Evolutionary conservation across 208 protist species (phyloP).

Genomic region (Trypanosoma lewisi): DNA sequence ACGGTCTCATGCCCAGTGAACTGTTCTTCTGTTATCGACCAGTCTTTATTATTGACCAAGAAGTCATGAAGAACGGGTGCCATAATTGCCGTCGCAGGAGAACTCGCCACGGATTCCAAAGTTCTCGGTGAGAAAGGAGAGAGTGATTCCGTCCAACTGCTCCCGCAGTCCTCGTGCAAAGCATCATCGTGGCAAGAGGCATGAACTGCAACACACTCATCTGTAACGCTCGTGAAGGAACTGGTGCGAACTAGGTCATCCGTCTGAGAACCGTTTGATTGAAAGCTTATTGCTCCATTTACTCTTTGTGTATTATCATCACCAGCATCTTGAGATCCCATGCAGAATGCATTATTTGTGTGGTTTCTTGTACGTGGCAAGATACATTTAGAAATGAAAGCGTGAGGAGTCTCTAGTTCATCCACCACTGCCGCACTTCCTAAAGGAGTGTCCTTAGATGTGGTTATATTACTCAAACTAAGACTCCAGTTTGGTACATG

Average conservation of each 20-base stretch:
- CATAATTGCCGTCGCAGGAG: not conserved
- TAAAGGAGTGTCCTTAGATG: not conserved
- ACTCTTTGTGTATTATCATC: not conserved
- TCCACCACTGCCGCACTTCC: not conserved
- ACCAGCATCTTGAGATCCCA: too few species aligned
- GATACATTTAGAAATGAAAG: constrained; percentile 12
- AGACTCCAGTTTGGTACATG: not conserved
- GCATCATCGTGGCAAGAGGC: not conserved
- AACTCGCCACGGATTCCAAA: not conserved
- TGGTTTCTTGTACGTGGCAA: not conserved
- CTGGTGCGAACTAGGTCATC: not conserved
- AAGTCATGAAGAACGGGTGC: not conserved
- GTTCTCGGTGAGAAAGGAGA: not conserved
- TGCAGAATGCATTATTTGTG: not conserved
- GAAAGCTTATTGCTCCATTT: not conserved
- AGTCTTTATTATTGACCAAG: not conserved
- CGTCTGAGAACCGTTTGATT: not conserved
- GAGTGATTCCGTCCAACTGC: not conserved
- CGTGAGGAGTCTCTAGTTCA: not conserved
- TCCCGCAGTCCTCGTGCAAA: not conserved
- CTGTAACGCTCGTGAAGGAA: constrained; percentile 7
- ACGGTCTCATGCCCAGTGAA: too few species aligned
- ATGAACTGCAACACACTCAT: constrained; percentile 6
- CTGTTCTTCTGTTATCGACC: too few species aligned
- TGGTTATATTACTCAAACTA: not conserved